Evolutionary conservation across 1,284 basidiomycete species (phyloP).

Genomic region (Leccinum ponderosum): DNA sequence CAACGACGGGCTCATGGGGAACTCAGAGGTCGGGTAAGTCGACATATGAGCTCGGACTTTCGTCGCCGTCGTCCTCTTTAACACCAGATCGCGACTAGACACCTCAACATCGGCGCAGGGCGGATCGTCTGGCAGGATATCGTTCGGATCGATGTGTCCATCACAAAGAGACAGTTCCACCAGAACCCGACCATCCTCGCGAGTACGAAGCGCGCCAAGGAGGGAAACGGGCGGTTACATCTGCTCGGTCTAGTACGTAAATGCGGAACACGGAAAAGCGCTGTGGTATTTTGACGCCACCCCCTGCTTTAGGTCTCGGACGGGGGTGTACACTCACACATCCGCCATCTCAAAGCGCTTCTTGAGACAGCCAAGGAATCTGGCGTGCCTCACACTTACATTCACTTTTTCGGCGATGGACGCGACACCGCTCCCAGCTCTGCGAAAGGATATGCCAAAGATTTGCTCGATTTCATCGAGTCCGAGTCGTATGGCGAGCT

Average conservation of each 20-base stretch:
- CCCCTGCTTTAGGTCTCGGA: conserved; percentile 67
- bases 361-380: conserved; percentile 85
- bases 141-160: conserved; percentile 86
- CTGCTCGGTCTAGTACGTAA: conserved; percentile 75
- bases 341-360: conserved; percentile 82
- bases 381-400: conserved; percentile 79
- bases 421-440: conserved; percentile 89
- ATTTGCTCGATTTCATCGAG: conserved; percentile 77
- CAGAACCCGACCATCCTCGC: conserved; percentile 73
- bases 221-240: conserved; percentile 79
- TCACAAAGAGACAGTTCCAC: conserved; percentile 87
- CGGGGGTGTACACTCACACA: conserved; percentile 94
- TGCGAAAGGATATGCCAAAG: conserved; percentile 67
- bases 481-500: conserved; percentile 74
- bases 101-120: conserved; percentile 91
- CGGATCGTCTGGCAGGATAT: conserved; percentile 96
- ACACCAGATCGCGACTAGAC: conserved; percentile 45
- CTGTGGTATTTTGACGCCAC: background rate
- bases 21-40: conserved; percentile 89
- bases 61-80: background rate
- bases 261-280: background rate
- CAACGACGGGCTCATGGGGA: conserved; percentile 91
- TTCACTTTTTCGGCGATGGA: conserved; percentile 91
- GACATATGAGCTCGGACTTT: background rate
- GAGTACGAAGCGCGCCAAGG: conserved; percentile 75